Evolutionary conservation across 73 alveolate species (phyloP), one percentile per base, ranked within the genome.

Genomic region (Loxodes magnus): DNA sequence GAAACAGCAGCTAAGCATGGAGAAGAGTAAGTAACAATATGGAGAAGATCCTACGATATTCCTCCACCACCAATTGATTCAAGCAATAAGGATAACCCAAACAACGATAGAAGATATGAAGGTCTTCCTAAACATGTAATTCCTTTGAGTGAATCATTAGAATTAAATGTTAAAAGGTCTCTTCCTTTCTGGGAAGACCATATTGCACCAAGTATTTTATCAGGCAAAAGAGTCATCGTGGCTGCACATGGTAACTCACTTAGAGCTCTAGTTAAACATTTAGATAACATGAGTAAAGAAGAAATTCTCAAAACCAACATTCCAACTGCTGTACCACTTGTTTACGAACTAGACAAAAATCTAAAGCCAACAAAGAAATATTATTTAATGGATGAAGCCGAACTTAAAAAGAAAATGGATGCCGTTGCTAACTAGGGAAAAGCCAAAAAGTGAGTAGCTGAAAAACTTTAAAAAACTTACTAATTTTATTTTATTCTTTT

Each of bases 171-270:
- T 59, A 92, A 67, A 2, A 84, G 99, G 54, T 98, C 89, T 36
- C 67, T 88, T 61, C 96, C 98, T 4, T 89, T 41, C 68, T 94
- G 94, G 97, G 79, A 81, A 38, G 97, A 89, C 46, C 56, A 73
- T 7, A 94, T 94, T 41, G 82, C 90, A 4, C 90, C 94, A 17
- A 81, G 59, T 27, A 57, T 92, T 43, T 67, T 75, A 58, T 77
- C 73, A 3, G 98, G 98, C 20, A 69, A 63, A 52, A 66, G 65
- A 23, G 96, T 89, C 35, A 71, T 92, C 38, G 91, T 94, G 38
- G 97, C 83, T 23, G 98, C 99, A 19, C 99, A 94, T 57, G 98
- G 96, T 28, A 77, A 94, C 84, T 88, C 98, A 28, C 67, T 94
- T 37, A 80, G 97, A 67, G 97, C 97, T 44, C 73, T 95, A 37